Percentiles rank a stretch among this genome's conserved stretches.
Evolutionary conservation across 768 basidiomycete genomes (phyloP).

Genomic region (Wakefieldia striispora): DNA sequence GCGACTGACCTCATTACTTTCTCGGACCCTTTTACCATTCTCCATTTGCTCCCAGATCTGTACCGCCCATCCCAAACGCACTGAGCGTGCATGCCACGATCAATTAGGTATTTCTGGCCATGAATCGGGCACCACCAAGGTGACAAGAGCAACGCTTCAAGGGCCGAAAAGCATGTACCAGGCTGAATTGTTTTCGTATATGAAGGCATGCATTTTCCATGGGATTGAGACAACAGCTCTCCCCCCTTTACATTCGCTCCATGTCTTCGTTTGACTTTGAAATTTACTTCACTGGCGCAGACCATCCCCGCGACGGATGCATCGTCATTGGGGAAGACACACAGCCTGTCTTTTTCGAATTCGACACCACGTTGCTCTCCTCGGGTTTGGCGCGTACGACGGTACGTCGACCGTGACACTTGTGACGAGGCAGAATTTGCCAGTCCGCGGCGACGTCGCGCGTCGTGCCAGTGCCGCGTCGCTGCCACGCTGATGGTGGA

Average conservation of each 20-base stretch:
- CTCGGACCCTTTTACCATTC: slow-evolving; percentile 22
- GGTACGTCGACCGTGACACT: slow-evolving; percentile 11
- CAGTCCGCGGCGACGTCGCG: too few species aligned
- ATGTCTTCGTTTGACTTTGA: slow-evolving; percentile 45
- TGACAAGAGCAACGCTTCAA: slow-evolving; percentile 44
- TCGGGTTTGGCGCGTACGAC: slow-evolving; percentile 27
- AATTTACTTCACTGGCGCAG: slow-evolving; percentile 67
- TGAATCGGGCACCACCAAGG: slow-evolving; percentile 44
- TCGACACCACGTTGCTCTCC: slow-evolving; percentile 48
- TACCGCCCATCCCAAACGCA: slow-evolving; percentile 32
- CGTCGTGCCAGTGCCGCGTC: too few species aligned
- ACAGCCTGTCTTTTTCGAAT: slow-evolving; percentile 59
- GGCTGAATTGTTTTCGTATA: slow-evolving; percentile 24
- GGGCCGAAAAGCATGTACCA: slow-evolving; percentile 5
- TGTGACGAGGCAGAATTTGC: too few species aligned
- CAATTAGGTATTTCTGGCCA: slow-evolving; percentile 46
- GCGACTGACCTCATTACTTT: slow-evolving; percentile 3
- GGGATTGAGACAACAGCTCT: slow-evolving; percentile 2
- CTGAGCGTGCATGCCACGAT: slow-evolving; percentile 40
- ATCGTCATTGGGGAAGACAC: slow-evolving; percentile 65
- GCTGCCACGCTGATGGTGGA: too few species aligned
- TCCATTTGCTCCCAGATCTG: slow-evolving; percentile 13
- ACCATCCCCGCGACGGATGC: slow-evolving; percentile 63
- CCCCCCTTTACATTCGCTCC: not conserved
- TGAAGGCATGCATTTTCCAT: slow-evolving; percentile 20